Conservation (phyloP, 2,329 filamentous ascomycete genomes). For the Aspergillus amoenus region DNA sequence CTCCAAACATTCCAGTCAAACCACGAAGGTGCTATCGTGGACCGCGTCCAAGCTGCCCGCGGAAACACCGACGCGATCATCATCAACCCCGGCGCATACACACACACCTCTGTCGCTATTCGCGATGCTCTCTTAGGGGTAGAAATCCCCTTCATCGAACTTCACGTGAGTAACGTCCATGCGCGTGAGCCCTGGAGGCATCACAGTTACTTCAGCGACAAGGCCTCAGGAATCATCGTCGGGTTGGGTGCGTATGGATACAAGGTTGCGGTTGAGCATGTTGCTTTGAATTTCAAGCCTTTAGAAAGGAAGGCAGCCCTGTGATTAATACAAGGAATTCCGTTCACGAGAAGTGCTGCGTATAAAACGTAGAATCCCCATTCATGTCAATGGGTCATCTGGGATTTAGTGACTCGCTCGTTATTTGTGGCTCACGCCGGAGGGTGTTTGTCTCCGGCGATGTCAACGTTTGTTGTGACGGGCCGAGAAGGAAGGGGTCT, state of each 20-base stretch:
- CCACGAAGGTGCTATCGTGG: constrained; percentile 72
- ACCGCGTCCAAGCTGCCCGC: constrained; percentile 69
- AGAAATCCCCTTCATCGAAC: constrained; percentile 70
- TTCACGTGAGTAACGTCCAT: constrained; percentile 77
- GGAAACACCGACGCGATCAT: constrained; percentile 59
- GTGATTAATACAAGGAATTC: constrained; percentile 4
- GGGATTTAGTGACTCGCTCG: constrained; percentile 5
- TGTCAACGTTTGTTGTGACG: constrained; percentile 27
- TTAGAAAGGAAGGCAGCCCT: constrained; percentile 27
- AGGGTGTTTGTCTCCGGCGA: constrained; percentile 19
- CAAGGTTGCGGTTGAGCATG: constrained; percentile 58
- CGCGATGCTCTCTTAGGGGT: constrained; percentile 72
- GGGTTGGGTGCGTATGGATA: constrained; percentile 66
- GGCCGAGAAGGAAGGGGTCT: constrained; percentile 34
- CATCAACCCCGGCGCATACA: constrained; percentile 74
- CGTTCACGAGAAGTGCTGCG: not conserved
- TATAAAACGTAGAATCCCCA: not conserved
- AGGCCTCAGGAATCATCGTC: constrained; percentile 71
- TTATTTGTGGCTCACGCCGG: constrained; percentile 24
- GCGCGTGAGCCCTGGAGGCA: constrained; percentile 66
- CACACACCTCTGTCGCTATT: constrained; percentile 73
- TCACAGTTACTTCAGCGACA: constrained; percentile 72
- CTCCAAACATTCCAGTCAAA: constrained; percentile 71
- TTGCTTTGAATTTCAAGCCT: constrained; percentile 38
- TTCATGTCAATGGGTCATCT: constrained; percentile 7